Base-by-base conservation (phyloP, 2,329 filamentous ascomycete genomes). In the Penicillium sp. region DNA sequence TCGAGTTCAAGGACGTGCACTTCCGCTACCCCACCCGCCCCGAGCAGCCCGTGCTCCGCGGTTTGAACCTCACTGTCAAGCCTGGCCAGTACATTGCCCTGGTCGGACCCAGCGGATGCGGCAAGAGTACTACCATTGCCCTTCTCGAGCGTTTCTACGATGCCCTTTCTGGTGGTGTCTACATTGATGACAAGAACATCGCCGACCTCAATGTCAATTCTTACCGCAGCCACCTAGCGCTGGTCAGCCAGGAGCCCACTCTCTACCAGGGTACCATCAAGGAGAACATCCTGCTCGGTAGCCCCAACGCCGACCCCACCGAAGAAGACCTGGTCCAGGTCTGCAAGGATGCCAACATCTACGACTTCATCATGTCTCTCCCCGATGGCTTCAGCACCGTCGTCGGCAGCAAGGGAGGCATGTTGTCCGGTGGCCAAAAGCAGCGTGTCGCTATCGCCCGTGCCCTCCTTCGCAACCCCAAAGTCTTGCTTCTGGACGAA, bases 91-190 rank as follows among this genome's bases (percentile, higher is more conserved):
- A 79, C 61, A 68, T 80, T 73, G 94, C 93, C 0, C 83, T 97
- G 2, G 94, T 97, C 9, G 94, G 94, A n/a, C 89, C 93, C 0
- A 94, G 89, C 45, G 93, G 94, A 3, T 96, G 93, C 70, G 94
- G 94, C 57, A 97, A 99, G 79, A 91, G 87, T 49, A 97, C 94
- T 0, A 96, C 93, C 0, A 96, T 97, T 71, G 89, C 91, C 4
- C 82, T 97, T 4, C 80, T 97, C 33, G 93, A 97, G 73, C 89
- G 94, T 35, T 97, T 97, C 79, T 97, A 97, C 71, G 92, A 97
- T 67, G 90, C 93, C 0, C 82, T 94, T 0, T 82, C 85, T 0
- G 94, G 94, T 13, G 87, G 87, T 15, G 82, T 99, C 35, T 90
- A 86, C 58, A 82, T 97, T 19, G 93, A 97, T 68, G 91, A 87